These are phyloP conservation scores for Ophiocordyceps sinensis DNA, from an alignment of 2,329 filamentous ascomycete species.

Conservation along the genomic window DNA sequence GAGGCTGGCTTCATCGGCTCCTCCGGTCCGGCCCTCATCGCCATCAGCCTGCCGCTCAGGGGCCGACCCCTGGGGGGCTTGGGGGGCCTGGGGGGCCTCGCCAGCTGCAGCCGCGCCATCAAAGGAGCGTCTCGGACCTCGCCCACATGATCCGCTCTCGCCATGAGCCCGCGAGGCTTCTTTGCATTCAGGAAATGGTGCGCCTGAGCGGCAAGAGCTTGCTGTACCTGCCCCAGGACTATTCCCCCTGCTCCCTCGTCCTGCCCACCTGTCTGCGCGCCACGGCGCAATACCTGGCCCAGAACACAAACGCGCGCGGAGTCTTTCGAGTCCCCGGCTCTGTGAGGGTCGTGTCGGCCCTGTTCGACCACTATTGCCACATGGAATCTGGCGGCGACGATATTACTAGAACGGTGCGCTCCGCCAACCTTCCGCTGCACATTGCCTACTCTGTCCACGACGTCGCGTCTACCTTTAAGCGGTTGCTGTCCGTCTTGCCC, in stretches of 20 bases:
- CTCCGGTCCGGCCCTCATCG: constrained; percentile 13
- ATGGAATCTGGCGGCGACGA: constrained; percentile 30
- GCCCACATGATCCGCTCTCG: constrained; percentile 29
- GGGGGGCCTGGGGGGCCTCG: background rate
- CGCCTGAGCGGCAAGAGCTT: constrained; percentile 48
- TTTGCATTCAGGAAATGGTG: constrained; percentile 43
- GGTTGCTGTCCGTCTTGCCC: constrained; percentile 45
- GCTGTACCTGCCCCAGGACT: constrained; percentile 44
- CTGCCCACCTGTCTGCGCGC: constrained; percentile 54
- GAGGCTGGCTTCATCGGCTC: constrained; percentile 23
- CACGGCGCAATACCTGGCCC: constrained; percentile 47
- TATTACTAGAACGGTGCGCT: constrained; percentile 43
- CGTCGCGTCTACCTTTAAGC: constrained; percentile 53
- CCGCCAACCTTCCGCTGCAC: constrained; percentile 43
- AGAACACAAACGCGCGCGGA: constrained; percentile 39
- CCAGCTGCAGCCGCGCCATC: constrained; percentile 19
- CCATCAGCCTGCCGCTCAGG: constrained; percentile 4
- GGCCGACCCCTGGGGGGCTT: constrained; percentile 1
- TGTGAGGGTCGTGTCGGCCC: constrained; percentile 33
- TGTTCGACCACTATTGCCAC: constrained; percentile 50
- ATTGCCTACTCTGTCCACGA: constrained; percentile 47
- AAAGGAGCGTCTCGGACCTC: constrained; percentile 41
- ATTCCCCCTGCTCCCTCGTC: constrained; percentile 39
- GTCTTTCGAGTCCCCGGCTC: constrained; percentile 52
- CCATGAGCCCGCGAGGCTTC: constrained; percentile 31